A percentile compares a stretch with the other conserved stretches of the same genome.
phyloP scores from a whole-genome alignment of 768 basidiomycete genomes.

The Phaffia tasmanica region DNA sequence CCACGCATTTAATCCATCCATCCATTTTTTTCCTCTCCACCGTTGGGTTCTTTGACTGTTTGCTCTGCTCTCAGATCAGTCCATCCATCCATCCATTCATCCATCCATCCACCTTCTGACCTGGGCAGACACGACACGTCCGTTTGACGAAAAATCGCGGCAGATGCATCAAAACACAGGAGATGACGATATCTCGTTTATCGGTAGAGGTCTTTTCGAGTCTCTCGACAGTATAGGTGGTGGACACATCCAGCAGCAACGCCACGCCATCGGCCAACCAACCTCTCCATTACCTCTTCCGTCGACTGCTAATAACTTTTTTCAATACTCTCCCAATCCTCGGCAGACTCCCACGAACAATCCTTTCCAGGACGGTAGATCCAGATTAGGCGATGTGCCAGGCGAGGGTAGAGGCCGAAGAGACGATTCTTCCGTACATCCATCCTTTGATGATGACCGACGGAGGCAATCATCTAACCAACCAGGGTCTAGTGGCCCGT shows the following conservation, averaged over 20 bases:
- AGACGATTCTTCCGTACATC: background rate
- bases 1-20: background rate
- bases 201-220: slow-evolving; percentile 22
- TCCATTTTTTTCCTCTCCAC: slow-evolving; percentile 3
- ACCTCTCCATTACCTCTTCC: background rate
- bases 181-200: slow-evolving; percentile 19
- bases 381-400: background rate
- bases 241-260: background rate
- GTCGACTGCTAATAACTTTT: background rate
- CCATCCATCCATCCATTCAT: slow-evolving; percentile 5
- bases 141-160: background rate
- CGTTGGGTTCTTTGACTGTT: background rate
- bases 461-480: background rate
- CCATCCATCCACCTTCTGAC: background rate
- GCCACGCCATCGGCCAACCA: slow-evolving; percentile 1
- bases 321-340: background rate
- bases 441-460: background rate
- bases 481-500: slow-evolving; percentile 8
- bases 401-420: background rate
- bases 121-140: background rate
- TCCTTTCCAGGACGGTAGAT: no score
- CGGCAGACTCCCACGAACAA: background rate
- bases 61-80: background rate
- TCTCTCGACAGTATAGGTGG: slow-evolving; percentile 15
- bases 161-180: slow-evolving; percentile 10